Base-by-base conservation (phyloP, 2,329 filamentous ascomycete genomes). In the Neopestalotiopsis rosae region DNA sequence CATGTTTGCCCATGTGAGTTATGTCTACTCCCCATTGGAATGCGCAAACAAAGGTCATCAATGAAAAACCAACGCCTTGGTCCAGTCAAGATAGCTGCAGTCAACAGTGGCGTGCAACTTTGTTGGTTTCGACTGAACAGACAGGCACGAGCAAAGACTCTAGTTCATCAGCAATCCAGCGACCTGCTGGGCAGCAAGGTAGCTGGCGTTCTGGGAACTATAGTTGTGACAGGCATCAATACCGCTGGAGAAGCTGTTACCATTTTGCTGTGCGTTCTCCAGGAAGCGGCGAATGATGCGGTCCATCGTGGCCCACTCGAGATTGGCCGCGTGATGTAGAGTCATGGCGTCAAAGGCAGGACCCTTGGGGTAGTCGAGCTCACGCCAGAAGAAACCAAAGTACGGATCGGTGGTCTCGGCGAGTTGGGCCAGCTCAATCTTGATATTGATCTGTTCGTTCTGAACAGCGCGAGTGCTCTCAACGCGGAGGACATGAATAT, bases 401-500 rank as follows among this genome's bases (percentile, higher is more conserved):
- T 87, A 84, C 62, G 78, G 76, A 69, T 83, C 80, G 0, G 82
- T 84, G 28, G 77, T 65, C 14, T 68, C 57, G 30, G 76, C 74
- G 30, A 74, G 73, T 28, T 77, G 74, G 61, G 81, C 75, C 5
- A 87, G 75, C 1, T 75, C 69, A 13, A 79, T 79, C 64, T 83
- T 84, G 69, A 86, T 81, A 5, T 77, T 76, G 28, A 87, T 79
- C 0, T 81, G 75, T 12, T 84, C 79, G 10, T 73, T 66, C 42
- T 81, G 72, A 12, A 85, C 75, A 30, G 81, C 79, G 2, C 82
- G 78, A 13, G 76, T 79, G 0, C 87, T 86, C 73, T 87, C 84
- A 71, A 87, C 83, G 49, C 87, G 86, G 68, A 90, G 85, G 30
- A 88, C 69, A 17, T 81, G 79, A 67, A 90, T 85, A 77, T 89